These are phyloP conservation scores for Rachicladosporium sp. DNA, from an alignment of 2,329 filamentous ascomycete species.

Conservation along the genomic window DNA sequence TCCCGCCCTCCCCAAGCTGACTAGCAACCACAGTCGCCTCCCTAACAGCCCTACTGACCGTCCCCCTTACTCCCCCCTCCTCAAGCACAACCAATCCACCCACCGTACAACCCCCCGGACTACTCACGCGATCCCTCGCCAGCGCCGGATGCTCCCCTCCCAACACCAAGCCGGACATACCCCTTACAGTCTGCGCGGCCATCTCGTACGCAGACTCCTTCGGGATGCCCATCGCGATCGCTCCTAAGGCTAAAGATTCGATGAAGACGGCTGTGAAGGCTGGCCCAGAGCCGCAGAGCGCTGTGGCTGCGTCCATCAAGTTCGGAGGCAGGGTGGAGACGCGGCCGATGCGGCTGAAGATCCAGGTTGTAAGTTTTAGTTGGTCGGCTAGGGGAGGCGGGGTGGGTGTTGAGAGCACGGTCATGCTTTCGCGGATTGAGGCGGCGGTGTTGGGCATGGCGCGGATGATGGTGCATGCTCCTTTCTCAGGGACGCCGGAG, in stretches of 20 bases:
- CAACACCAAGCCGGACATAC: slow-evolving; percentile 56
- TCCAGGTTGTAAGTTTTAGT: slow-evolving; percentile 54
- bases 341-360: slow-evolving; percentile 62
- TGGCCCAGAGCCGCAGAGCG: slow-evolving; percentile 61
- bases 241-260: slow-evolving; percentile 64
- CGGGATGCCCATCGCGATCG: slow-evolving; percentile 66
- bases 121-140: slow-evolving; percentile 63
- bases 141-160: slow-evolving; percentile 63
- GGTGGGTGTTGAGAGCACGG: slow-evolving; percentile 52
- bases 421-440: slow-evolving; percentile 70
- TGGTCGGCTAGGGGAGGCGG: slow-evolving; percentile 45
- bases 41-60: slow-evolving; percentile 54
- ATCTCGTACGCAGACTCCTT: slow-evolving; percentile 61
- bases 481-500: slow-evolving; percentile 36
- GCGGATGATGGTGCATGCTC: slow-evolving; percentile 54
- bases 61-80: slow-evolving; percentile 57
- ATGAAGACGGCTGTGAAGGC: slow-evolving; percentile 66
- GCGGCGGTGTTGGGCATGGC: slow-evolving; percentile 80
- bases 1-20: slow-evolving; percentile 47
- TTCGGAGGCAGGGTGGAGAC: slow-evolving; percentile 54
- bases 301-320: slow-evolving; percentile 61
- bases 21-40: slow-evolving; percentile 60
- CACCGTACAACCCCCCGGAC: slow-evolving; percentile 67
- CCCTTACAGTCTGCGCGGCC: slow-evolving; percentile 69
- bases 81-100: slow-evolving; percentile 61